Conservation (phyloP, 164 flowering plant genomes). For the Annona cherimola region DNA sequence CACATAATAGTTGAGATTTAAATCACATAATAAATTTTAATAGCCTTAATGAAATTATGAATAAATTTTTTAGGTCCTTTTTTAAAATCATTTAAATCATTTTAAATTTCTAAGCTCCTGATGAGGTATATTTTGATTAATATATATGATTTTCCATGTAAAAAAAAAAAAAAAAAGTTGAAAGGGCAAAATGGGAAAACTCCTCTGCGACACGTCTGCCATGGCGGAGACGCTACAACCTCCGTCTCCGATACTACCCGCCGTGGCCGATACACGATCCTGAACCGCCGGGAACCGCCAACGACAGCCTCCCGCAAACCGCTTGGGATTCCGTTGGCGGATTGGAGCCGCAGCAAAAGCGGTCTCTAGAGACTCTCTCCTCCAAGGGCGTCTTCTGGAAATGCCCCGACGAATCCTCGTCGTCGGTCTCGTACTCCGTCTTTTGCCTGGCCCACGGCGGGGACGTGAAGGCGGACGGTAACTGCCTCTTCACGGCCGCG, state of each 20-base stretch:
- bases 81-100: no score
- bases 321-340: slow-evolving; percentile 68
- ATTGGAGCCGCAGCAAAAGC: slow-evolving; percentile 73
- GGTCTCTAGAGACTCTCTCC: slow-evolving; percentile 40
- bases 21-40: no score
- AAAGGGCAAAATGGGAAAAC: slow-evolving; percentile 42
- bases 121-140: no score
- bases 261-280: slow-evolving; percentile 19
- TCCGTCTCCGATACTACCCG: slow-evolving; percentile 20
- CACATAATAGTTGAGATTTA: no score
- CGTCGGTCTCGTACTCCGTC: slow-evolving; percentile 30
- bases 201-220: slow-evolving; percentile 51
- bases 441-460: slow-evolving; percentile 83
- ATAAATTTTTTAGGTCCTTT: no score
- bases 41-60: no score
- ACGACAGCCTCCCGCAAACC: neutral
- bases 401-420: slow-evolving; percentile 31
- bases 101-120: no score
- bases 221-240: slow-evolving; percentile 12
- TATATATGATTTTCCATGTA: no score
- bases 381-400: slow-evolving; percentile 83
- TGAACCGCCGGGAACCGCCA: slow-evolving; percentile 8
- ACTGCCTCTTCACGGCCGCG: slow-evolving; percentile 86
- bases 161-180: neutral
- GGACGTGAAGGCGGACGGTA: slow-evolving; percentile 87